Conservation (phyloP, 176 grass and related monocot genomes). For the Canna indica region DNA sequence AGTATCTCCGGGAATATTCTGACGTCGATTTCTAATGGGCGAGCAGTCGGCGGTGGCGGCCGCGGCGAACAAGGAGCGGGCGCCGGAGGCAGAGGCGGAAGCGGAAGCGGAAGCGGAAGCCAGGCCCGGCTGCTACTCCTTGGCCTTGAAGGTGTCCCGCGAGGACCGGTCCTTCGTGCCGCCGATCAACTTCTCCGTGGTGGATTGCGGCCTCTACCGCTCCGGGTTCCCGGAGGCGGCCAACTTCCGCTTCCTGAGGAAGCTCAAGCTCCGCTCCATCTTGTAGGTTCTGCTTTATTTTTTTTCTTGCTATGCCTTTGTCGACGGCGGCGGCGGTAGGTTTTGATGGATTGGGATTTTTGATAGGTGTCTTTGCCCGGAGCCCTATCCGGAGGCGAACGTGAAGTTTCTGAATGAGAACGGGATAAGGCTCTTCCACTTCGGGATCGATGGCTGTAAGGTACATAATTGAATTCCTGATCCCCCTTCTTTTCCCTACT, state of each 20-base stretch:
- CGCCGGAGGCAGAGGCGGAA: neutral
- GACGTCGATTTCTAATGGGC: neutral
- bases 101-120: neutral
- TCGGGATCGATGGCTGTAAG: conserved; percentile 83
- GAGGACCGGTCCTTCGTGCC: conserved; percentile 39
- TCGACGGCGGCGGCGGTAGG: neutral
- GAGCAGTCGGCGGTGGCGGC: neutral
- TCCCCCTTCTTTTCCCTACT: neutral
- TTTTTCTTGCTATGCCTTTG: neutral
- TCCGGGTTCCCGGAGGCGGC: conserved; percentile 56
- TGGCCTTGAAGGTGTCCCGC: neutral
- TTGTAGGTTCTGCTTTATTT: conserved; percentile 26
- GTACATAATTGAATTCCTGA: conserved; percentile 18
- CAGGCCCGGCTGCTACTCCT: neutral
- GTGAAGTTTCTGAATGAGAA: conserved; percentile 49
- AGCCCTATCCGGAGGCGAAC: conserved; percentile 60
- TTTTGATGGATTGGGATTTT: neutral
- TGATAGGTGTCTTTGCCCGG: conserved; percentile 64
- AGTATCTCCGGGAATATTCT: neutral
- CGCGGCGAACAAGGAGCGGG: neutral
- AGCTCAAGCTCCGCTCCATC: conserved; percentile 57
- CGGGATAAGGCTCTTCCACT: conserved; percentile 54
- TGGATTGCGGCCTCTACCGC: conserved; percentile 62
- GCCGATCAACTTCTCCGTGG: conserved; percentile 72
- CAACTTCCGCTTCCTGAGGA: conserved; percentile 61